A percentile compares a stretch with the other conserved stretches of the same genome.
Evolutionary conservation across 2,329 filamentous ascomycete species (phyloP).

Genomic region (Aureobasidium sp.): DNA sequence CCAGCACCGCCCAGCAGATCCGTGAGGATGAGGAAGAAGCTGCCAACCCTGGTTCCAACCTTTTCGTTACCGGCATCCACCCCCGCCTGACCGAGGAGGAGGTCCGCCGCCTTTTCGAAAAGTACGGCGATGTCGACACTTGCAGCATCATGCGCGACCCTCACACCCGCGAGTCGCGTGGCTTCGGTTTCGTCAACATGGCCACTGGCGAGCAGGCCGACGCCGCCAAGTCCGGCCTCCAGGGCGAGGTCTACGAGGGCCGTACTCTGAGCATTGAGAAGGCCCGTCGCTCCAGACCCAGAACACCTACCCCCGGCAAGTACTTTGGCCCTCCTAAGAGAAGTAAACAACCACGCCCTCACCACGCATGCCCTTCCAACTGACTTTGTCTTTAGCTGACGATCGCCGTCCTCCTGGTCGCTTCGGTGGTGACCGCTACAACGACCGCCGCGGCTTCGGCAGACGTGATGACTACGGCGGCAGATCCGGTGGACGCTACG

Average conservation of each 20-base stretch:
- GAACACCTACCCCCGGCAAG: conserved; percentile 94
- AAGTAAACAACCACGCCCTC: conserved; percentile 50
- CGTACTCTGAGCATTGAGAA: conserved; percentile 98
- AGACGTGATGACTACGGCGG: conserved; percentile 41
- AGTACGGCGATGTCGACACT: conserved; percentile 97
- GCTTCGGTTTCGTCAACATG: conserved; percentile 99
- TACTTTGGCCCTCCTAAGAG: conserved; percentile 98
- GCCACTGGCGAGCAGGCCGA: conserved; percentile 89
- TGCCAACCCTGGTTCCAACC: conserved; percentile 89
- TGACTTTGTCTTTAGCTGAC: conserved; percentile 19
- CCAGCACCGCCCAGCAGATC: conserved; percentile 40
- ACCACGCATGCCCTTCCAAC: conserved; percentile 7
- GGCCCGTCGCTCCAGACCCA: conserved; percentile 86
- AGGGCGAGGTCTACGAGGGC: conserved; percentile 90
- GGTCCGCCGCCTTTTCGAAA: conserved; percentile 91
- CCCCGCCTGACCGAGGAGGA: conserved; percentile 83
- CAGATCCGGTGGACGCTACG: conserved; percentile 41
- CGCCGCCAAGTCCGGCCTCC: conserved; percentile 89
- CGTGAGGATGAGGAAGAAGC: conserved; percentile 57
- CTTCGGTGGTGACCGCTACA: conserved; percentile 28
- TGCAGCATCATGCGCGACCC: conserved; percentile 99
- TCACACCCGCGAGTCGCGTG: conserved; percentile 95
- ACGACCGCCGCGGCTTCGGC: conserved; percentile 28
- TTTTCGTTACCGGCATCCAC: conserved; percentile 97
- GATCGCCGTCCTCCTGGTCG: conserved; percentile 33